phyloP scores from a whole-genome alignment of 768 basidiomycete species.

The Amyloporia xantha region DNA sequence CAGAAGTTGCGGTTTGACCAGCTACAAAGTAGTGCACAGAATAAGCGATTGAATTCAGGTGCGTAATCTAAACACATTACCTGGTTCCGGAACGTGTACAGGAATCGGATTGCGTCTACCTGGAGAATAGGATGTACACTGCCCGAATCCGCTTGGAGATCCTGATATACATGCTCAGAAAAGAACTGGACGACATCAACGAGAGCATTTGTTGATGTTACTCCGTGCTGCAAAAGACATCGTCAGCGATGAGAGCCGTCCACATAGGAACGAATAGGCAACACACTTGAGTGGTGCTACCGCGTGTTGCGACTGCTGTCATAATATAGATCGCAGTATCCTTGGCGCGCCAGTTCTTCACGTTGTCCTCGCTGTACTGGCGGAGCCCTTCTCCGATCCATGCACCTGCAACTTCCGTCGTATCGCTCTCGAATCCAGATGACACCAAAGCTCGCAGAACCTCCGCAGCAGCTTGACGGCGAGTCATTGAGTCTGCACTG shows the following conservation, averaged over 20 bases:
- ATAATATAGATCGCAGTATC: conserved; percentile 90
- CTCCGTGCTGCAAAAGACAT: no score
- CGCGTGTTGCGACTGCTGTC: conserved; percentile 88
- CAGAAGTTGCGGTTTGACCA: conserved; percentile 90
- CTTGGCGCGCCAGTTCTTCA: conserved; percentile 80
- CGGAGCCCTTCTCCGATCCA: conserved; percentile 76
- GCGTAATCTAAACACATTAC: conserved; percentile 30
- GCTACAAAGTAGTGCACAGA: conserved; percentile 37
- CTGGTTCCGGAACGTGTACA: conserved; percentile 95
- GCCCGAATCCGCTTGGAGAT: conserved; percentile 65
- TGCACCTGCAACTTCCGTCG: conserved; percentile 81
- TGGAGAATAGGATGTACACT: conserved; percentile 84
- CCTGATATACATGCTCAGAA: conserved; percentile 82
- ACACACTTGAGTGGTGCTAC: conserved; percentile 75
- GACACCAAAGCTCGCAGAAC: conserved; percentile 88
- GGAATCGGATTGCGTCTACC: conserved; percentile 93
- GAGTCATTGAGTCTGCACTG: conserved; percentile 68
- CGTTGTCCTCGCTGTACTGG: conserved; percentile 55
- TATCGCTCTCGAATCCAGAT: conserved; percentile 71
- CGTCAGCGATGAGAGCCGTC: neutral
- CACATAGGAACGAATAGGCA: neutral
- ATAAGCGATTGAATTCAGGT: neutral
- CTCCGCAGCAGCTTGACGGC: conserved; percentile 90
- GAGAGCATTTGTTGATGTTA: conserved; percentile 86
- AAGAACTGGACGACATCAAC: conserved; percentile 96